These are phyloP conservation scores for Rhodotorula graminis DNA, from an alignment of 768 basidiomycete genomes.

Conservation along the genomic window DNA sequence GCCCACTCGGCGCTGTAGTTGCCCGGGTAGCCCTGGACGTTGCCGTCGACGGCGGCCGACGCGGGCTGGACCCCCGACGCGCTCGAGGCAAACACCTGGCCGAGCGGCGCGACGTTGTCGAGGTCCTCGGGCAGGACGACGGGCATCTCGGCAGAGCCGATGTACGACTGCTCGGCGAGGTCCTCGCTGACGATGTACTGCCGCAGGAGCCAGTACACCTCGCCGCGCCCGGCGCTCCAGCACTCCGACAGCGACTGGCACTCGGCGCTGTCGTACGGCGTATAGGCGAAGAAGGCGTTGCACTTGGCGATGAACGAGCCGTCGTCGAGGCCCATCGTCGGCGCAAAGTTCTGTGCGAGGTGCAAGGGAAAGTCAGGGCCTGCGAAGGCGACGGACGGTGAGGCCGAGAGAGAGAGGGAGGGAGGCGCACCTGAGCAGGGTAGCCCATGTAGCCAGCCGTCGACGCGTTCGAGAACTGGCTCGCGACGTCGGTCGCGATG, in stretches of 20 bases:
- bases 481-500: neutral
- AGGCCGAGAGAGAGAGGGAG: no score
- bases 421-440: neutral
- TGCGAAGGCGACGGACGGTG: no score
- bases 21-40: slow-evolving; percentile 32
- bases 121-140: slow-evolving; percentile 7
- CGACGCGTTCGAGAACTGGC: neutral
- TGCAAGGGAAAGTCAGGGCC: no score
- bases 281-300: slow-evolving; percentile 39
- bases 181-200: slow-evolving; percentile 30
- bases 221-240: slow-evolving; percentile 19
- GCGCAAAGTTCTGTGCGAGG: slow-evolving; percentile 9
- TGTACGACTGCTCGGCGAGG: slow-evolving; percentile 20
- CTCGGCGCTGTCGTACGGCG: slow-evolving; percentile 36
- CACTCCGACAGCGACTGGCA: slow-evolving; percentile 28
- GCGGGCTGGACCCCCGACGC: neutral
- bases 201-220: slow-evolving; percentile 32
- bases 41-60: slow-evolving; percentile 29
- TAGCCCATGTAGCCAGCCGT: slow-evolving; percentile 30
- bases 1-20: slow-evolving; percentile 24
- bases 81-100: slow-evolving; percentile 21
- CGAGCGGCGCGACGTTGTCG: slow-evolving; percentile 20
- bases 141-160: slow-evolving; percentile 14
- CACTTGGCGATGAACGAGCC: slow-evolving; percentile 18
- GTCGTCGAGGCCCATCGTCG: slow-evolving; percentile 20